Evolutionary conservation across 2,329 filamentous ascomycete genomes (phyloP), one percentile per base, ranked within the genome.

Genomic region (Fusarium agapanthi): DNA sequence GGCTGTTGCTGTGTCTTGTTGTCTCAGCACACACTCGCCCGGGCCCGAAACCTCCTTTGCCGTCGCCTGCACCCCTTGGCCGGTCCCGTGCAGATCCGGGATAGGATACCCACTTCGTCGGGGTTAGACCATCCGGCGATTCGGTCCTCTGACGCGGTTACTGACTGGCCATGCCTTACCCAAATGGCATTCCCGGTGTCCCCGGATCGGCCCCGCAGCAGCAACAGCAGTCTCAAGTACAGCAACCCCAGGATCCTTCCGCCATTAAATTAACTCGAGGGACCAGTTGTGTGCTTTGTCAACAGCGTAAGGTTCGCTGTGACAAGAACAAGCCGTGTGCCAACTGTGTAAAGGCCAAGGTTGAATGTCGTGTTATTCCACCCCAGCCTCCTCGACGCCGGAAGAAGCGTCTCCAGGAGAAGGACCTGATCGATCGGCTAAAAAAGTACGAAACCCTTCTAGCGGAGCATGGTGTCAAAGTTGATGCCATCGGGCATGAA

Each of bases 251-350:
- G 32, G 86, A 88, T 67, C 77, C 83, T 59, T 83, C 84, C 43
- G 80, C 83, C 61, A 80, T 87, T 73, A 90, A 90, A 80, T 80
- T 90, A 74, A 89, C 88, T 43, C 84, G 88, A 55, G 88, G 88
- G 65, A 88, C 88, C 69, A 89, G 88, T 67, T 95, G 93, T 76
- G 86, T 93, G 20, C 85, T 91, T 26, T 95, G 93, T 78, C 92
- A 95, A 79, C 91, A 93, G 79, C 89, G 92, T 68, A 94, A 94
- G 80, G 88, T 94, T 45, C 90, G 90, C 67, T 94, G 92, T 80
- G 90, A 94, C 80, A 92, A 91, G 81, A 89, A 87, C 74, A 90
- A 90, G 80, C 92, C 92, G 22, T 94, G 92, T 78, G 85, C 87
- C 75, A 91, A 92, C 80, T 94, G 92, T 77, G 83, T 89, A 78